Evolutionary conservation across 495 filamentous ascomycete species (phyloP), one percentile per base, ranked within the genome.

Genomic region (Acidiella bohemica): DNA sequence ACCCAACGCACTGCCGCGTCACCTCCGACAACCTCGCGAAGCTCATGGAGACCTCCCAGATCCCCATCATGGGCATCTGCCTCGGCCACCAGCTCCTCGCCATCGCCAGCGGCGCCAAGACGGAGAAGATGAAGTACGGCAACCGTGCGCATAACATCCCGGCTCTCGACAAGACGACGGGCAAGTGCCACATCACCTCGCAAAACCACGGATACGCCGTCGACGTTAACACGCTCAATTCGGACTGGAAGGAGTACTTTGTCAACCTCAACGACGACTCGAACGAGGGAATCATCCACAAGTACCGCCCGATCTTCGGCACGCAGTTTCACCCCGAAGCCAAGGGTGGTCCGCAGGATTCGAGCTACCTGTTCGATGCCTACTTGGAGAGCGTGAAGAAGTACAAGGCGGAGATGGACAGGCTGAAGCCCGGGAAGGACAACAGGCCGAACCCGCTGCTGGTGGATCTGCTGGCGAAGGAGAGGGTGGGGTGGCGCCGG

Each of bases 181-280:
- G 92, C 18, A 80, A 84, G 59, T 96, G 88, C 76, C 90, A 96
- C 67, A 96, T 96, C 64, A 96, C 90, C 32, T 81, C 73, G 54
- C 90, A 97, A 68, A 97, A 99, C 66, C 90, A 99, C 63, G 90
- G 90, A 32, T 99, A 99, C 54, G 90, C 90, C 13, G 86, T 99
- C 32, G 90, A 96, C 55, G 74, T 84, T 8, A 67, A 67, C 39
- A 94, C 84, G 8, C 70, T 99, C 16, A 71, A 80, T 18, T 65
- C 60, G 22, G 82, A 96, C 36, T 99, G 82, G 76, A 90, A 88
- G 69, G 88, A 93, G 56, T 94, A 93, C 67, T 96, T 96, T 56
- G 75, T 90, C 54, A 97, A 97, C 70, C 70, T 95, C 42, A 95
- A 95, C 64, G 90, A 97, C 54, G 79, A 79, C 24, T 81, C 75